A percentile compares a stretch with the other conserved stretches of the same genome.
Conservation (phyloP, 116 monocot species). For the Phalaenopsis hybrid region DNA sequence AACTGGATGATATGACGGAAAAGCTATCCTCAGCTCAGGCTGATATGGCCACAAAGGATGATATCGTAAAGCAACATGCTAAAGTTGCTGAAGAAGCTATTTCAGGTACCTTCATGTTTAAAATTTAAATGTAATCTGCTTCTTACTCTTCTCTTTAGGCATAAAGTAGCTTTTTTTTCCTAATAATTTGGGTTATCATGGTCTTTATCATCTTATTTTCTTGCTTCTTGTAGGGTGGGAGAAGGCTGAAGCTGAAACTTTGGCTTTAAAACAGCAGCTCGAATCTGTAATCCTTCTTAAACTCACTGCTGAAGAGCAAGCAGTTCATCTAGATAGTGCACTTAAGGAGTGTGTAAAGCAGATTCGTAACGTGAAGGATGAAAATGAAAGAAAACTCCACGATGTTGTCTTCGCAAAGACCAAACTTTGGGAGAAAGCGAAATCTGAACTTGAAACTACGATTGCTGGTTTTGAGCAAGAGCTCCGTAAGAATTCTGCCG, state of each 20-base stretch:
- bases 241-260: conserved; percentile 73
- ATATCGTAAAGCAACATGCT: conserved; percentile 78
- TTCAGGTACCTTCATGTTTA: conserved; percentile 40
- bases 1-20: conserved; percentile 24
- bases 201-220: not conserved
- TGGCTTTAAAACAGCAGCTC: conserved; percentile 57
- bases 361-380: conserved; percentile 55
- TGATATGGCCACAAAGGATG: conserved; percentile 66
- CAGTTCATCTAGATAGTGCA: conserved; percentile 52
- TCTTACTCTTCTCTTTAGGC: not conserved
- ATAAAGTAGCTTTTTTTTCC: not conserved
- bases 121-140: not conserved
- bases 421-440: conserved; percentile 58
- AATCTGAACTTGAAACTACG: conserved; percentile 44
- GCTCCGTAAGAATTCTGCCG: conserved; percentile 35
- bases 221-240: conserved; percentile 59
- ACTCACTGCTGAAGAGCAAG: conserved; percentile 47
- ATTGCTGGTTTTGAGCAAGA: conserved; percentile 47
- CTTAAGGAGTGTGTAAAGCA: conserved; percentile 69
- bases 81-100: conserved; percentile 96
- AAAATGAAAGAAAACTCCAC: conserved; percentile 58
- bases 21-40: conserved; percentile 49
- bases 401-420: conserved; percentile 60
- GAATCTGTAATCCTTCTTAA: conserved; percentile 57
- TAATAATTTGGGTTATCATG: not conserved